These are phyloP conservation scores for Lepidium sativum DNA, from an alignment of 345 rosid genomes.

Conservation along the genomic window DNA sequence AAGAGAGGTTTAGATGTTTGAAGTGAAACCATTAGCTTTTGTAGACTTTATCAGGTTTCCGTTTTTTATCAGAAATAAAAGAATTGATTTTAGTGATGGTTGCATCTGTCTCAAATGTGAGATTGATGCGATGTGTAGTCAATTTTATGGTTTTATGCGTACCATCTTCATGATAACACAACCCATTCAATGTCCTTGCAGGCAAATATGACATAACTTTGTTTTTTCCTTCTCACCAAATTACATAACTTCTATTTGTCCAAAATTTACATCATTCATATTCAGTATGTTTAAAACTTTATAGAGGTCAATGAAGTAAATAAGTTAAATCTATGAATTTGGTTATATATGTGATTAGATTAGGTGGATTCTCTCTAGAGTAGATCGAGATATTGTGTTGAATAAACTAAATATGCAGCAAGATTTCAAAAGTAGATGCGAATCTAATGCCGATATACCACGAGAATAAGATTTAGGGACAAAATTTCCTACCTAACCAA, in stretches of 20 bases:
- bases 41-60: neutral
- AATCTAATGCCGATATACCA: no score
- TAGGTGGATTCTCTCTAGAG: no score
- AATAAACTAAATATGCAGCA: no score
- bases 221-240: neutral
- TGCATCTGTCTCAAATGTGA: neutral
- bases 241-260: neutral
- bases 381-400: no score
- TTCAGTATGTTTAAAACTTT: neutral
- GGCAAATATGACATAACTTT: neutral
- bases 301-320: no score
- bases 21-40: neutral
- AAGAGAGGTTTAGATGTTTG: neutral
- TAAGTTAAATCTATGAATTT: no score
- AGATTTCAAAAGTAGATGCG: no score
- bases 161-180: conserved; percentile 1
- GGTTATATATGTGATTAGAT: no score
- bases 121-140: conserved; percentile 24
- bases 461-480: neutral
- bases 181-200: neutral
- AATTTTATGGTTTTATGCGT: conserved; percentile 6
- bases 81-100: neutral
- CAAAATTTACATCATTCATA: neutral
- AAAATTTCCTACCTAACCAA: neutral
- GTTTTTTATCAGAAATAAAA: neutral